phyloP scores from a whole-genome alignment of 1,284 basidiomycete genomes.

The Rhizoctonia solani region DNA sequence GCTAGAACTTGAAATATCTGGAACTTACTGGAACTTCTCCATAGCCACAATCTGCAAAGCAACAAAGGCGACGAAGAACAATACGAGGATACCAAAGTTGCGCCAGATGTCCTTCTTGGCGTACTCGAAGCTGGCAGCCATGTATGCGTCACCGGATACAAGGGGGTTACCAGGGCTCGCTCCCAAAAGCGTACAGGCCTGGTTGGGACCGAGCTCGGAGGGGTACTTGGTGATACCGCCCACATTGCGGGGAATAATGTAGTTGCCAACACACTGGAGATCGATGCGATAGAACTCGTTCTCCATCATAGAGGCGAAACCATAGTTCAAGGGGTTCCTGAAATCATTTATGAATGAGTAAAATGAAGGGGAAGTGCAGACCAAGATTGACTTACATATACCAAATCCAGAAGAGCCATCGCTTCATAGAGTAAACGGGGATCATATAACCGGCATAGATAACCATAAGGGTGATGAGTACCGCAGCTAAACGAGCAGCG shows the following conservation, averaged over 20 bases:
- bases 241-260: constrained; percentile 73
- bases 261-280: too few species aligned
- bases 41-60: constrained; percentile 57
- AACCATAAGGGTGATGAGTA: constrained; percentile 49
- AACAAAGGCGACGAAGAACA: constrained; percentile 55
- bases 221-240: constrained; percentile 67
- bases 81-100: constrained; percentile 48
- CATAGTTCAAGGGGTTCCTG: constrained; percentile 77
- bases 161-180: constrained; percentile 36
- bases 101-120: constrained; percentile 45
- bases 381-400: constrained; percentile 37
- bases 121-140: constrained; percentile 41
- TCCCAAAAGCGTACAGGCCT: constrained; percentile 42
- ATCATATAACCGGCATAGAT: constrained; percentile 47
- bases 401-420: constrained; percentile 86
- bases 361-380: neutral
- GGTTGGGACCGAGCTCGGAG: constrained; percentile 45
- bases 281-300: constrained; percentile 79
- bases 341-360: too few species aligned
- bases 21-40: constrained; percentile 43
- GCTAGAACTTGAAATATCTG: constrained; percentile 49
- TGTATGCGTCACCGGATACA: constrained; percentile 17
- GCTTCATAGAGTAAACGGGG: constrained; percentile 72
- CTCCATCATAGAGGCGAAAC: constrained; percentile 79
- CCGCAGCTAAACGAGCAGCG: constrained; percentile 53